Evolutionary conservation across 352 stramenopile genomes (phyloP).

Genomic region (Pythium periplocum): DNA sequence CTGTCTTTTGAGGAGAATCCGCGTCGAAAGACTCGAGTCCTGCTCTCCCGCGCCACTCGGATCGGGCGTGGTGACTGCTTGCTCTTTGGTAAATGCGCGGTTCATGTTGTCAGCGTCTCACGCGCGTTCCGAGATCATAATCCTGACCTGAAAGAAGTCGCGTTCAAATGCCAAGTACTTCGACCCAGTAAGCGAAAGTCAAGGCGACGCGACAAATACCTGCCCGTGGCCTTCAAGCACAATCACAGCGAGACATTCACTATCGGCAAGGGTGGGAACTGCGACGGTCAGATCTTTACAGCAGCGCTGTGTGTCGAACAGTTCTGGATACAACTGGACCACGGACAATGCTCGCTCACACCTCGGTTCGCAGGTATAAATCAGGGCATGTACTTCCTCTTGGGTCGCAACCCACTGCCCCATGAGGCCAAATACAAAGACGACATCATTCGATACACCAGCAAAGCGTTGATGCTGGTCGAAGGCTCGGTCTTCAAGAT

Average conservation of each 20-base stretch:
- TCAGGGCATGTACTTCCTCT: constrained; percentile 63
- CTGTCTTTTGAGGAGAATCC: constrained; percentile 64
- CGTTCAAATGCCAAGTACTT: constrained; percentile 58
- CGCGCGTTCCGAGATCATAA: constrained; percentile 49
- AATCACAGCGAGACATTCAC: constrained; percentile 33
- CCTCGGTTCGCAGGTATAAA: constrained; percentile 55
- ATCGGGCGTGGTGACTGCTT: constrained; percentile 55
- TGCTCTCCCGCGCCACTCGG: constrained; percentile 36
- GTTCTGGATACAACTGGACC: constrained; percentile 58
- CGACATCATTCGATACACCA: constrained; percentile 56
- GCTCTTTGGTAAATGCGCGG: constrained; percentile 44
- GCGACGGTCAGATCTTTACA: constrained; percentile 54
- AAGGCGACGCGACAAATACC: constrained; percentile 32
- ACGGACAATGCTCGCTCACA: constrained; percentile 51
- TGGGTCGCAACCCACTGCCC: constrained; percentile 40
- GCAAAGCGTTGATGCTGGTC: constrained; percentile 67
- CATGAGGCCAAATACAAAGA: constrained; percentile 25
- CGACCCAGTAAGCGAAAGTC: constrained; percentile 60
- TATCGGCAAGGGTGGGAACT: constrained; percentile 53
- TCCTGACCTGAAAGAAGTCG: constrained; percentile 57
- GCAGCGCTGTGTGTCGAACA: constrained; percentile 51
- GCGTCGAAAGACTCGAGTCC: constrained; percentile 42
- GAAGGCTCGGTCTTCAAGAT: constrained; percentile 61
- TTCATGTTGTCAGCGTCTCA: constrained; percentile 41
- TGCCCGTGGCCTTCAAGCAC: constrained; percentile 53